These are phyloP conservation scores for Solanum appendiculatum DNA, from an alignment of 257 asterid genomes.

Conservation along the genomic window DNA sequence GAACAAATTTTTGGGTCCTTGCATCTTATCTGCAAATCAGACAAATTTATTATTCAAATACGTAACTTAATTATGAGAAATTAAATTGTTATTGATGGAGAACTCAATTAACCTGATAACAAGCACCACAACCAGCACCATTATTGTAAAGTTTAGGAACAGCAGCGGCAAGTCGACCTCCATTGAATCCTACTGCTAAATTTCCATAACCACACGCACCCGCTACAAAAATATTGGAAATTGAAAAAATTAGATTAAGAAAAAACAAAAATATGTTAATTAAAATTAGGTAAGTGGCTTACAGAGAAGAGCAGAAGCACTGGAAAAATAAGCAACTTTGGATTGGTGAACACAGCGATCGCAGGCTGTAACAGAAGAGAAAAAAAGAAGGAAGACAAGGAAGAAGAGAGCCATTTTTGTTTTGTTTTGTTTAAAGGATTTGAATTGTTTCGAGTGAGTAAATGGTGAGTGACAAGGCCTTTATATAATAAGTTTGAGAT, in stretches of 20 bases:
- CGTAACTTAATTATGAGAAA: not conserved
- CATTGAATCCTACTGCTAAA: constrained; percentile 41
- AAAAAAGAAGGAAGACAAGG: constrained; percentile 14
- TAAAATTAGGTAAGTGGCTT: constrained; percentile 2
- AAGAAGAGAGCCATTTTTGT: constrained; percentile 1
- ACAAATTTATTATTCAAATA: not conserved
- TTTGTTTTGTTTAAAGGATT: not conserved
- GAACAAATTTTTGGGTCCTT: constrained; percentile 36
- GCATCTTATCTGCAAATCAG: constrained; percentile 51
- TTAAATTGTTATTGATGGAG: not conserved
- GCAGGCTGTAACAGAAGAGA: constrained; percentile 48
- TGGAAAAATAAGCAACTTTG: constrained; percentile 46
- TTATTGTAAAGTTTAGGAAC: constrained; percentile 40
- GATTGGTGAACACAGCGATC: constrained; percentile 55
- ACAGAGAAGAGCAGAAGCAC: constrained; percentile 44
- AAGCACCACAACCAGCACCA: constrained; percentile 87
- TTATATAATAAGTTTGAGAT: not conserved
- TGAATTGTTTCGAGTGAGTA: not conserved
- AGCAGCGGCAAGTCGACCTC: constrained; percentile 65
- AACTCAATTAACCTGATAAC: constrained; percentile 49
- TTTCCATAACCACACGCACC: constrained; percentile 85
- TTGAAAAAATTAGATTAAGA: not conserved
- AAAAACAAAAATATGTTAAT: not conserved
- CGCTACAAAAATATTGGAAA: constrained; percentile 22
- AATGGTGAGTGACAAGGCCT: not conserved